Base-by-base conservation (phyloP, 2,329 filamentous ascomycete species). In the Ilyonectria mors-panacis region DNA sequence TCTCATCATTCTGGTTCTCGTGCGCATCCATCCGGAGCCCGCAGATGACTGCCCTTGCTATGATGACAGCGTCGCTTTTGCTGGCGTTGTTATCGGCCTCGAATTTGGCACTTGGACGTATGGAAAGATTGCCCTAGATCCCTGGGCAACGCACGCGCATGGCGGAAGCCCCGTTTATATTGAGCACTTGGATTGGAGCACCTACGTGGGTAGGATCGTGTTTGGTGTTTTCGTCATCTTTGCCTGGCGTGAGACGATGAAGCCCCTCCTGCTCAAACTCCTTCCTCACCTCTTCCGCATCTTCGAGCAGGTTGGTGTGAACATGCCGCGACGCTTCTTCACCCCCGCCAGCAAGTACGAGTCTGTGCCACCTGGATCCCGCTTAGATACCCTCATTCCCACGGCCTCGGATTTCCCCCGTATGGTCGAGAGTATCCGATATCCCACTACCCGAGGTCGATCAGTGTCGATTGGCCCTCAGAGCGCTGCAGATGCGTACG, bases 1-100 rank as follows among this genome's bases (percentile, higher is more conserved):
- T 2, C 72, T 94, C 17, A 77, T 91, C 21, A 89, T 97, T 51
- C 86, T 96, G 63, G 82, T 92, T 8, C 86, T 97, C 8, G 92
- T 98, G 26, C 91, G 95, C 64, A 91, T 98, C 35, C 95, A 99
- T 76, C 96, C 96, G 0, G 96, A 99, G 77, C 96, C 96, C 1
- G 96, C 94, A 1, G 96, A 99, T 78, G 94, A 98, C 79, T 99
- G 96, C 73, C 95, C 95, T 5, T 98, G 95, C 80, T 98, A 97
- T 78, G 95, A 98, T 78, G 95, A 98, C 81, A 97, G 94, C 74
- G 94, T 98, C 55, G 92, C 95, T 4, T 98, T 98, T 81, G 92
- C 94, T 21, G 95, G 94, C 2, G 95, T 98, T 23, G 87, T 97
- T 61, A 93, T 98, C 74, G 96, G 96, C 0, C 85, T 94, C 53